Percentiles rank a stretch among this genome's conserved stretches.
These are phyloP conservation scores for Ceratocystis albifundus DNA, from an alignment of 2,329 filamentous ascomycete species.

Conservation along the genomic window DNA sequence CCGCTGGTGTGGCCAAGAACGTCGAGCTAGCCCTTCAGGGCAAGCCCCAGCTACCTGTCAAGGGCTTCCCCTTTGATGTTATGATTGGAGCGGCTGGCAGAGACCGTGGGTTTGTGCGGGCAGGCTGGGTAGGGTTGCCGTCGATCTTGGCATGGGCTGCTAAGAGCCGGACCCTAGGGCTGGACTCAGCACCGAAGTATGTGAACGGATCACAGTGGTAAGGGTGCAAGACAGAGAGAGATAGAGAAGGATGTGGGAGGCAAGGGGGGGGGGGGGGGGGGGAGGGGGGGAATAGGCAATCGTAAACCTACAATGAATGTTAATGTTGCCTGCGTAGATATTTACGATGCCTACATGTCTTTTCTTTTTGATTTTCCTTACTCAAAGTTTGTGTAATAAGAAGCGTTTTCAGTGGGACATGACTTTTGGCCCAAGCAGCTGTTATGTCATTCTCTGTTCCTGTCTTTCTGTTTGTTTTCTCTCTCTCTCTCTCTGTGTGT, in stretches of 20 bases:
- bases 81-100: constrained; percentile 40
- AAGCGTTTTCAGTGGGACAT: background rate
- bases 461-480: background rate
- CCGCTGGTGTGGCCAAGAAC: constrained; percentile 43
- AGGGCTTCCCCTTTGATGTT: constrained; percentile 39
- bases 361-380: constrained; percentile 3
- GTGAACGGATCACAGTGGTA: constrained; percentile 40
- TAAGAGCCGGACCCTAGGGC: constrained; percentile 42
- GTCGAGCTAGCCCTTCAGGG: constrained; percentile 38
- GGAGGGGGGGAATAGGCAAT: background rate
- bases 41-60: constrained; percentile 36
- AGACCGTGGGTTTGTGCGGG: constrained; percentile 39
- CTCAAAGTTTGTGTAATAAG: background rate
- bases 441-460: background rate
- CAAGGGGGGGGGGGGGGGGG: no score
- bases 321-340: background rate
- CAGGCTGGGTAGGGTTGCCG: constrained; percentile 39
- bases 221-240: constrained; percentile 6
- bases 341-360: constrained; percentile 1
- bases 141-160: constrained; percentile 40
- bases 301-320: background rate
- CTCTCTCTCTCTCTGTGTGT: no score
- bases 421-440: background rate
- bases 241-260: background rate
- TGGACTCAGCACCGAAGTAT: constrained; percentile 37